Base-by-base conservation (phyloP, 495 filamentous ascomycete species). In the Penicillium soppii region DNA sequence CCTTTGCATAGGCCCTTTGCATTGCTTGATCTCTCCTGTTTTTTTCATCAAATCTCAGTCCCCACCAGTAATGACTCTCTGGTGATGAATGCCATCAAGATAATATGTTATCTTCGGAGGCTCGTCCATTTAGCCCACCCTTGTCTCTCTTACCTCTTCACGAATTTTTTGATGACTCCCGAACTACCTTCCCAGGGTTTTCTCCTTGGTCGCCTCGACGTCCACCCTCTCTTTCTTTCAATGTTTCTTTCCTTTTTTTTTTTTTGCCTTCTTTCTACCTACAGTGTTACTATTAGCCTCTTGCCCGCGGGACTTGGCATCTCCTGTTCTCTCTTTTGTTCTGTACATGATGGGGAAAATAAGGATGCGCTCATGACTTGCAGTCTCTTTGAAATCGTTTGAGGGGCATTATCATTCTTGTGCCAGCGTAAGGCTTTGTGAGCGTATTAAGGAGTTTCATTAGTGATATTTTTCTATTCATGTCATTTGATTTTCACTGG, bases 21-120 rank as follows among this genome's bases (percentile, higher is more conserved):
- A 65, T 70, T 62, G 47, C 38, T 40, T 64, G 56, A 59, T 61
- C 56, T 57, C 57, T 64, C 47, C 59, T 59, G 47, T 57, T 41
- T 55, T 62, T 59, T 46, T 49, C 53, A 47, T 63, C 53, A 51
- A 40, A 54, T 49, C 50, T 49, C 49, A 57, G 50, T 57, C 60
- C 57, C 61, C 55, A 62, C 67, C 71, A 74, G 70, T 72, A 54
- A 74, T 60, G 71, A 71, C 44, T 60, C 47, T 45, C 68, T 74
- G 69, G 69, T 56, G 62, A 58, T 56, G 52, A 59, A 56, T 61
- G 52, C 57, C 49, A 46, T 50, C n/a, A n/a, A n/a, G n/a, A n/a
- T n/a, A n/a, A n/a, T n/a, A 13, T 41, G 33, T 40, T 61, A 58
- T 59, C 50, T 52, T 46, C 42, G 20, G 16, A 55, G 53, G 50